These are phyloP conservation scores for Byssothecium circinans DNA, from an alignment of 2,329 filamentous ascomycete genomes.

Conservation along the genomic window DNA sequence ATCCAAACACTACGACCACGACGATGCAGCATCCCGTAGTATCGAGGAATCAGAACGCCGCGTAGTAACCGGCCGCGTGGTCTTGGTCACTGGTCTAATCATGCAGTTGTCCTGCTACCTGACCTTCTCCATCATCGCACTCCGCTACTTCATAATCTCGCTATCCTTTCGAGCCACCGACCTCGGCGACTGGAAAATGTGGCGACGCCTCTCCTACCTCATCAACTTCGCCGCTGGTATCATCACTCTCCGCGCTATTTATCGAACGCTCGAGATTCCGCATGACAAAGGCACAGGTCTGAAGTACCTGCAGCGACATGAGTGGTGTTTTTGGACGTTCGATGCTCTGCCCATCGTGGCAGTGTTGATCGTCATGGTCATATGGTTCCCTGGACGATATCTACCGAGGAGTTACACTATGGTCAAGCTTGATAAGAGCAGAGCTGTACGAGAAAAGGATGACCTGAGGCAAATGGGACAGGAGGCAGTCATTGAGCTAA, in stretches of 20 bases:
- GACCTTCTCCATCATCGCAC: constrained; percentile 49
- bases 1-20: constrained; percentile 34
- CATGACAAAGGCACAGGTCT: constrained; percentile 49
- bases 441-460: constrained; percentile 37
- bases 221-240: constrained; percentile 37
- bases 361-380: constrained; percentile 53
- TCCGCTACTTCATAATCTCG: constrained; percentile 40
- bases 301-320: constrained; percentile 53
- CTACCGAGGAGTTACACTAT: constrained; percentile 37
- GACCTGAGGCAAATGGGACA: constrained; percentile 24
- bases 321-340: constrained; percentile 58
- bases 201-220: constrained; percentile 37
- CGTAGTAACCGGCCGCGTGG: constrained; percentile 33
- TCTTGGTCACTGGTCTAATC: constrained; percentile 51
- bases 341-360: constrained; percentile 54
- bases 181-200: constrained; percentile 40
- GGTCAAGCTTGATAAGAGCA: constrained; percentile 29
- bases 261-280: constrained; percentile 57
- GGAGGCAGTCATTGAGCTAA: constrained; percentile 14
- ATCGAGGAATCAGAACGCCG: constrained; percentile 41
- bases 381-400: constrained; percentile 51
- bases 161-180: constrained; percentile 33
- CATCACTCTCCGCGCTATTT: constrained; percentile 54
- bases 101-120: constrained; percentile 56
- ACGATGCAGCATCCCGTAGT: constrained; percentile 43